Conservation (phyloP, 371 early-diverging fungal genomes). For the Actinomortierella wolfii region DNA sequence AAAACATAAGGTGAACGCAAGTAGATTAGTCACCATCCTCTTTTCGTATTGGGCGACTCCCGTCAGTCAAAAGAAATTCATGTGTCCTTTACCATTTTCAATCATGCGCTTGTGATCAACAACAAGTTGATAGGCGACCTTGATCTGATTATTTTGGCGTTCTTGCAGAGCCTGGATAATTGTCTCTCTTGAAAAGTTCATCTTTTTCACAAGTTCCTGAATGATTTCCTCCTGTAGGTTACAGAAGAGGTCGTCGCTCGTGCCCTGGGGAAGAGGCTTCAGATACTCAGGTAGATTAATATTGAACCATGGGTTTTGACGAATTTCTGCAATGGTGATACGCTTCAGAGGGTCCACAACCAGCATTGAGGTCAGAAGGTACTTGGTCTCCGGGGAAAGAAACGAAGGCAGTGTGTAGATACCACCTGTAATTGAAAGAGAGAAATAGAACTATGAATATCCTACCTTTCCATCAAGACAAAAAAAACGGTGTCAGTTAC, state of each 20-base stretch:
- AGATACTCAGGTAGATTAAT: slow-evolving; percentile 90
- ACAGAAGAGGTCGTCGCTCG: slow-evolving; percentile 64
- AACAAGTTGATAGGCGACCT: slow-evolving; percentile 93
- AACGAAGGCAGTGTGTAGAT: slow-evolving; percentile 89
- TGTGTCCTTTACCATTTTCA: slow-evolving; percentile 58
- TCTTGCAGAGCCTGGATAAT: slow-evolving; percentile 77
- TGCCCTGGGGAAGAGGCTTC: slow-evolving; percentile 67
- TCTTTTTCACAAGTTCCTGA: slow-evolving; percentile 81
- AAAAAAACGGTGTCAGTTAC: too few species aligned
- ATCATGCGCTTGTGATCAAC: slow-evolving; percentile 83
- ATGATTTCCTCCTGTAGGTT: slow-evolving; percentile 80
- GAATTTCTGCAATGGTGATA: slow-evolving; percentile 88
- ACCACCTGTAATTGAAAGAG: slow-evolving; percentile 68
- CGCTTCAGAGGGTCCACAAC: slow-evolving; percentile 96
- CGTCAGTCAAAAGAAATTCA: too few species aligned
- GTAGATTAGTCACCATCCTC: too few species aligned
- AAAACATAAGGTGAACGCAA: background rate
- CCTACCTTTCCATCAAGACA: background rate
- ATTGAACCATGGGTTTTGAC: slow-evolving; percentile 91
- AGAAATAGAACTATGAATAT: background rate
- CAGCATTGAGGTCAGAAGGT: slow-evolving; percentile 89
- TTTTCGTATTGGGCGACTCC: too few species aligned
- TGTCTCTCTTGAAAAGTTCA: slow-evolving; percentile 73
- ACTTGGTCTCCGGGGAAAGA: slow-evolving; percentile 81
- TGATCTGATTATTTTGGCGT: slow-evolving; percentile 86